Conservation (phyloP, 1,284 basidiomycete genomes). For the Heliocybe sulcata region DNA sequence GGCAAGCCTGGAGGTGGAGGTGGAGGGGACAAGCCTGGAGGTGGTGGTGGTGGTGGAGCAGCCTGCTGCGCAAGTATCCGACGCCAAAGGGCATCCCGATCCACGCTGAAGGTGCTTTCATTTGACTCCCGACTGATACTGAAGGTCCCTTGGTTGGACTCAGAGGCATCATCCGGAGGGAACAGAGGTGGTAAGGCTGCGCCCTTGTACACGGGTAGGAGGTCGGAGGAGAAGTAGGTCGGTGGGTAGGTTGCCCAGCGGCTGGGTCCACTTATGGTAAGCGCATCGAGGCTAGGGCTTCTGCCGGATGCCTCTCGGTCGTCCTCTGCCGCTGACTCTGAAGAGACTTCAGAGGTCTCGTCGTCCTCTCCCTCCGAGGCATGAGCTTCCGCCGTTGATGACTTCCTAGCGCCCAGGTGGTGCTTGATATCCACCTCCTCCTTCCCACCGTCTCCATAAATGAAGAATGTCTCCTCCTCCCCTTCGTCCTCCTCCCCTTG, state of each 20-base stretch:
- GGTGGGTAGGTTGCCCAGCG: slow-evolving; percentile 62
- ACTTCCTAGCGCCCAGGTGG: slow-evolving; percentile 2
- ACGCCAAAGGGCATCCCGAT: background rate
- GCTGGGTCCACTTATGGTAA: background rate
- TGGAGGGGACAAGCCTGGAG: slow-evolving; percentile 11
- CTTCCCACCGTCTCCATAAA: slow-evolving; percentile 31
- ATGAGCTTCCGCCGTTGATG: slow-evolving; percentile 8
- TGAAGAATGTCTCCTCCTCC: slow-evolving; percentile 22
- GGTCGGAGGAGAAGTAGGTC: slow-evolving; percentile 48
- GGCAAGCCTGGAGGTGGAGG: slow-evolving; percentile 6
- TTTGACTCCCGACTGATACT: too few species aligned
- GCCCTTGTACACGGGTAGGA: slow-evolving; percentile 48
- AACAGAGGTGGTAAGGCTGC: slow-evolving; percentile 26
- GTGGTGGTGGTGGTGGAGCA: slow-evolving; percentile 12
- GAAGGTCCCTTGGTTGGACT: background rate
- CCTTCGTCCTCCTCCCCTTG: slow-evolving; percentile 17
- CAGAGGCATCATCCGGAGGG: background rate
- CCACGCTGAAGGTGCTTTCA: background rate
- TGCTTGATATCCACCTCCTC: slow-evolving; percentile 22
- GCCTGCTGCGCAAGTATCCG: background rate
- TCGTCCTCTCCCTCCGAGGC: slow-evolving; percentile 6
- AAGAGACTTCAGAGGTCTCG: background rate
- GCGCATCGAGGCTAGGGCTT: too few species aligned
- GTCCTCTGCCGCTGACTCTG: background rate
- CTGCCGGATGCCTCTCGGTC: too few species aligned